A percentile compares a stretch with the other conserved stretches of the same genome.
Evolutionary conservation across 1,284 basidiomycete species (phyloP).

Genomic region (Termitomyces sp.): DNA sequence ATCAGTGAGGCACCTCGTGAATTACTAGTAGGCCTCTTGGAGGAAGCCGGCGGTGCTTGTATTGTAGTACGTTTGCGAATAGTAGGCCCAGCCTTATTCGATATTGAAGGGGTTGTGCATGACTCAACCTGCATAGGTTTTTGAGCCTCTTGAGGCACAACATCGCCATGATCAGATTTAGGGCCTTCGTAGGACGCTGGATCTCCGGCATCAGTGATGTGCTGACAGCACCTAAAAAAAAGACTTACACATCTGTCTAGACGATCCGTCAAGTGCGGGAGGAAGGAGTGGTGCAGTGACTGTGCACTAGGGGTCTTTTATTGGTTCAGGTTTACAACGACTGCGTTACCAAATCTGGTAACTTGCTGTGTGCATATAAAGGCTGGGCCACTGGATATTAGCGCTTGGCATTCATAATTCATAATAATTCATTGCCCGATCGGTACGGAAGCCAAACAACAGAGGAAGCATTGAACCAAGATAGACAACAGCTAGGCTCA

Average conservation of each 20-base stretch:
- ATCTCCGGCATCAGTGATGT: background rate
- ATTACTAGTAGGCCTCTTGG: background rate
- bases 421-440: background rate
- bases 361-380: background rate
- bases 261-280: background rate
- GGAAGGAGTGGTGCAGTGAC: background rate
- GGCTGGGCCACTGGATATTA: too few species aligned
- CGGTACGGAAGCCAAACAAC: too few species aligned
- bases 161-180: background rate
- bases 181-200: background rate
- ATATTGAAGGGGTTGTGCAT: background rate
- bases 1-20: background rate
- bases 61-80: conserved; percentile 5
- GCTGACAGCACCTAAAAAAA: background rate
- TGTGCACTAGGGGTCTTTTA: background rate
- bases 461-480: too few species aligned
- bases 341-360: background rate
- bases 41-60: background rate
- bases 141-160: background rate
- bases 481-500: background rate
- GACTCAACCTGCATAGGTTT: background rate
- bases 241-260: background rate
- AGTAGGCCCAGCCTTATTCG: background rate
- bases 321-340: background rate
- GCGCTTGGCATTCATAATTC: too few species aligned